Base-by-base conservation (phyloP, 2,329 filamentous ascomycete genomes). In the Pestalotiopsis sp. region DNA sequence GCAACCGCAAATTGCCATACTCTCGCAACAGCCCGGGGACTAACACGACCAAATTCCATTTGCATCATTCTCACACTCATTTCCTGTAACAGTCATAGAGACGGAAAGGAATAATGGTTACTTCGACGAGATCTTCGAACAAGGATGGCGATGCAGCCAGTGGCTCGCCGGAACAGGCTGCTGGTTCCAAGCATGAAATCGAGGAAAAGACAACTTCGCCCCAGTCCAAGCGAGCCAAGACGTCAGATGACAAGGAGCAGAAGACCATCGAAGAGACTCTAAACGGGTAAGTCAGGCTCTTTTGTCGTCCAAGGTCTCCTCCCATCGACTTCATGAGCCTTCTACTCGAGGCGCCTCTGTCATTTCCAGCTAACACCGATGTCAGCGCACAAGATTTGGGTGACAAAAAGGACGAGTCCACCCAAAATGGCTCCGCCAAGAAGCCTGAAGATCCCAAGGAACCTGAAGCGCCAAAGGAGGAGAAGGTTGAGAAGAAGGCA, bases 181-280 rank as follows among this genome's bases (percentile, higher is more conserved):
- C 76, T 2, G 78, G 80, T 9, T 75, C 76, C 13, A 83, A 83
- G 73, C 80, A 80, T 65, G 75, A 79, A 68, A 74, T 78, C 1
- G 73, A 75, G 57, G 69, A 70, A 17, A 74, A 76, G 60, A 70
- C 31, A 36, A 36, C 74, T 4, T 66, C 81, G 1, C 78, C 81
- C 27, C 72, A 80, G 59, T 72, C 80, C 13, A 84, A 85, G 73
- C 81, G 81, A 27, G 76, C 78, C n/a, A 80, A 78, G 68, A 78
- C 74, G 66, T 72, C 71, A 11, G 70, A 74, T 13, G 70, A 69
- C 14, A 82, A 80, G 71, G 81, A 83, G 69, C 86, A 89, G 74
- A 83, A 83, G 72, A 87, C 84, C 0, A 80, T 88, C 41, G 86
- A 89, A 69, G 84, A 88, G 70, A 83, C 81, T 0, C 77, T 87